A percentile compares a stretch with the other conserved stretches of the same genome.
Conservation (phyloP, 140 eudicot genomes). For the Artemisia princeps region DNA sequence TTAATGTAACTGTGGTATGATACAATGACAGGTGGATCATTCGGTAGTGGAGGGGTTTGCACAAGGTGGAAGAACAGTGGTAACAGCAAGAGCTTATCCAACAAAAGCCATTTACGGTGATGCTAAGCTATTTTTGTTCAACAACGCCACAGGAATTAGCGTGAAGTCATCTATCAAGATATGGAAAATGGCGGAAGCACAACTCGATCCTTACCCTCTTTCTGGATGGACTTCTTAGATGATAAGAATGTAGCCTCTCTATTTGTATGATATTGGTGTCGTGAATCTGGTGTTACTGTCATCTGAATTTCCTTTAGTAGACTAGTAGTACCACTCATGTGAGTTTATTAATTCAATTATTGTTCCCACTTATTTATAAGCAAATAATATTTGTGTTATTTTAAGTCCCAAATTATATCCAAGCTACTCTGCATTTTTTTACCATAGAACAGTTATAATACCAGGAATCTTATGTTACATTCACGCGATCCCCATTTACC, state of each 20-base stretch:
- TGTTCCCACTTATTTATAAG: background rate
- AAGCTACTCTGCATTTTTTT: no score
- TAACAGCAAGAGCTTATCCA: conserved; percentile 57
- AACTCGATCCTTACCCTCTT: conserved; percentile 31
- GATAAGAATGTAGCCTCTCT: background rate
- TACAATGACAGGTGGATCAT: conserved; percentile 47
- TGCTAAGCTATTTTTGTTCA: conserved; percentile 47
- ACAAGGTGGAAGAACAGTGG: conserved; percentile 62
- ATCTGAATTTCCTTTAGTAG: background rate
- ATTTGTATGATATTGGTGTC: conserved; percentile 2
- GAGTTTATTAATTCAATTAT: conserved; percentile 12
- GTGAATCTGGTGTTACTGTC: background rate
- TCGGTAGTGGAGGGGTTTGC: conserved; percentile 61
- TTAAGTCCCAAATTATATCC: no score
- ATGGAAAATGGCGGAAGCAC: conserved; percentile 41
- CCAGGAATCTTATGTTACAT: no score
- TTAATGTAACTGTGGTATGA: background rate
- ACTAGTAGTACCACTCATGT: background rate
- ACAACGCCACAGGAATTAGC: conserved; percentile 51
- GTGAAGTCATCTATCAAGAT: conserved; percentile 39
- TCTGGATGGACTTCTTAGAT: conserved; percentile 20
- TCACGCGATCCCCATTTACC: no score
- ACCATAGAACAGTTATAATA: no score
- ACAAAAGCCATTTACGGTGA: conserved; percentile 48
- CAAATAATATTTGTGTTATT: no score